Evolutionary conservation across 2,329 filamentous ascomycete genomes (phyloP), one percentile per base, ranked within the genome.

Genomic region (Penicillium fuscoglaucum): DNA sequence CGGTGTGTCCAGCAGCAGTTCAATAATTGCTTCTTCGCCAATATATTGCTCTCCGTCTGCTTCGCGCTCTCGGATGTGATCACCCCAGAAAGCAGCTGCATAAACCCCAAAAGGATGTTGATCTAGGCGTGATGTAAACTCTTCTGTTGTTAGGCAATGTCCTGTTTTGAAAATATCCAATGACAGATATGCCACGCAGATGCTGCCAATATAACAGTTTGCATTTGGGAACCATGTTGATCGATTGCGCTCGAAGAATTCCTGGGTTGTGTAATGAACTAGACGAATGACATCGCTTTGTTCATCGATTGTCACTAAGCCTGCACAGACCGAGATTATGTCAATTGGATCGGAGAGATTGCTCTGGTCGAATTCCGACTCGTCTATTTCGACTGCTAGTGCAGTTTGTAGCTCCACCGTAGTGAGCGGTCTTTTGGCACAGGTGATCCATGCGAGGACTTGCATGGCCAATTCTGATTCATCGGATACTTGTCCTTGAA

Each of bases 241-340:
- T 40, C 9, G 31, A 12, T 29, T n/a, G 26, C 41, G 24, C 12
- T 39, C 8, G 5, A 54, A 54, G 17, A 19, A 54, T 35, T 54
- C 52, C 19, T 54, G 52, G 8, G 41, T 21, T 17, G 43, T 54
- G 40, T 54, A 40, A 21, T 54, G 52, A 3, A 47, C 52, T 4
- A 54, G 24, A 13, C 52, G 41, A 21, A 47, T 21, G 31, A 54
- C 12, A 19, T 37, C 15, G 17, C 40, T 45, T 19, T 53, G 28
- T 10, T 37, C 29, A 17, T 53, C 51, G 12, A 53, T 31, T 19
- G 51, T 53, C 3, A 53, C 51, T 4, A 53, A n/a, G 4, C 51
- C 51, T 1, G 51, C 51, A 17, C 51, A 53, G 3, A 53, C 51
- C 0, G 51, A 45, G 13, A 45, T 31, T 13, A 53, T 37, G 6